Base-by-base conservation (phyloP, 768 basidiomycete species). In the Piloderma croceum region DNA sequence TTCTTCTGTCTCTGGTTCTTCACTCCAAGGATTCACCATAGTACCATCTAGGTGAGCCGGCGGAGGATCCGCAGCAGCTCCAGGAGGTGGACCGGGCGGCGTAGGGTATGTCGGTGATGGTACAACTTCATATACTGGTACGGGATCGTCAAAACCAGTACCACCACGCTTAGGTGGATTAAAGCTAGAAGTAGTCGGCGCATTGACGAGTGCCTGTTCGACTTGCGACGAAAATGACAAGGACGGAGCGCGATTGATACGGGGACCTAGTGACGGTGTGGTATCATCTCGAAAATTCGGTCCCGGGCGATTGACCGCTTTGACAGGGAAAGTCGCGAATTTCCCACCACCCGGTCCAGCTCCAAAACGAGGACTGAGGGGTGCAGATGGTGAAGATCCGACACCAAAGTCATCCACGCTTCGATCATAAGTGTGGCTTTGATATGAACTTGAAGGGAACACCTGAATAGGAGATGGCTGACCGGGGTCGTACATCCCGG, bases 281-380 rank as follows among this genome's bases (percentile, higher is more conserved):
- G 49, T 51, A 21, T 67, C 68, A 23, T 61, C 62, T 9, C 38
- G 50, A 18, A 62, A 41, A 47, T 55, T 4, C 60, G 49, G 22
- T 47, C 49, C 9, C 36, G 43, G 12, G 36, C 54, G 6, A 66
- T 56, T 36, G 57, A 50, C 41, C 12, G 59, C 56, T 43, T 75
- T 70, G 13, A 73, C 69, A 1, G 82, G 83, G 60, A 85, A 76
- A 1, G 85, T 87, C 19, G 79, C 78, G 50, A 83, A 86, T 12
- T 77, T 69, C 1, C 72, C 73, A 2, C 71, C 72, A 7, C 50
- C 48, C 4, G 48, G 39, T 21, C 52, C 52, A 3, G 51, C 43
- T 2, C 44, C 44, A 12, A 60, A 58, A 3, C 54, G 43, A 0
- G 49, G 41, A 12, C 56, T 9, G 51, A 32, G 6, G 49, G 41